Evolutionary conservation across 768 basidiomycete genomes (phyloP), one percentile per base, ranked within the genome.

Genomic region (Rhodosporidiobolus sp.): DNA sequence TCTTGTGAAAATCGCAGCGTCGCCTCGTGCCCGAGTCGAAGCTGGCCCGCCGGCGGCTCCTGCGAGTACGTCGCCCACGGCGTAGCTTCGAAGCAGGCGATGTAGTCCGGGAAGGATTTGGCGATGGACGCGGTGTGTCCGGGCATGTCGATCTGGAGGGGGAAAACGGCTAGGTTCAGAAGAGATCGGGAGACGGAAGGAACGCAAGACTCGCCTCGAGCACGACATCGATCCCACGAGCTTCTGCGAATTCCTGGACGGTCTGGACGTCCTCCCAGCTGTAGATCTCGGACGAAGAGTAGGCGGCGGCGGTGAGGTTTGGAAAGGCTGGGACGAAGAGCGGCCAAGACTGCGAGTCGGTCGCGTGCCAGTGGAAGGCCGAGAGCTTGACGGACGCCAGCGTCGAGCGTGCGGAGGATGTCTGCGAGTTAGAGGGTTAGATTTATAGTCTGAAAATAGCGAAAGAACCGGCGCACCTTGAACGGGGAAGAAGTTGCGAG

Each of bases 311-410:
- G 26, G 73, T 70, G 1, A 93, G 82, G 65, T 86, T 85, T 0
- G 88, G 84, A 78, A 86, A 88, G 17, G 84, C 84, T 6, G 86
- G 82, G 28, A 92, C 81, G 50, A 85, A 83, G 24, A 93, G 83
- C 3, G 92, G 91, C 83, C 90, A 94, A 5, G 79, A 78, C 77
- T 93, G 90, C 65, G 87, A 87, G 80, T 94, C 92, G 48, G 87
- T 87, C 67, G 91, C 83, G 78, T 93, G 92, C 91, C 78, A 93
- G 74, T 93, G 90, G 76, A 93, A 86, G 3, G 86, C 86, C 80
- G 88, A 91, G 60, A 90, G 85, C 87, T 90, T 92, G 73, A 88
- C 87, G 84, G 85, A 86, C 75, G 87, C 87, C 89, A 91, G 88
- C 86, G 76, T 90, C 88, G 43, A 92, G 82, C 3, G 88, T 88